These are phyloP conservation scores for Trametes sanguinea DNA, from an alignment of 768 basidiomycete species.

Conservation along the genomic window DNA sequence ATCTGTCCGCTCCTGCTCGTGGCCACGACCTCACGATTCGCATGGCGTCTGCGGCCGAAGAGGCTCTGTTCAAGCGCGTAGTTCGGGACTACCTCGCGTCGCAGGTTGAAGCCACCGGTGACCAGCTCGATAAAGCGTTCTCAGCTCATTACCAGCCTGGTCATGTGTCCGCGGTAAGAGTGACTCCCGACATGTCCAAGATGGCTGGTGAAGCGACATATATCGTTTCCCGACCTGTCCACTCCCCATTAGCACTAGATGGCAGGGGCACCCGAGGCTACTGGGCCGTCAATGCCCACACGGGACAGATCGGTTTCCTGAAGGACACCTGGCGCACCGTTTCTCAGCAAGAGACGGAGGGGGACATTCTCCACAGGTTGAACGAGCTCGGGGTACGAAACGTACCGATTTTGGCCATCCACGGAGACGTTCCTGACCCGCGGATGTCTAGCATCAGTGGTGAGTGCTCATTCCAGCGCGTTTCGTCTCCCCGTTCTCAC, in stretches of 20 bases:
- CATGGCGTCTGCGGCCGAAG: neutral
- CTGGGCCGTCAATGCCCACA: conserved; percentile 7
- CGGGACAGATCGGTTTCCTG: conserved; percentile 2
- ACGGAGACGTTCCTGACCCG: conserved; percentile 3
- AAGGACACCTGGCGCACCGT: conserved; percentile 14
- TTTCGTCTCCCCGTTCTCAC: too few species aligned
- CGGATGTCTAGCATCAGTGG: neutral
- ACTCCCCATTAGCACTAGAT: neutral
- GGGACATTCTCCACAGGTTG: neutral
- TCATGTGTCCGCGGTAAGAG: neutral
- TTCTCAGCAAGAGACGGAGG: neutral
- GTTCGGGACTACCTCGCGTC: neutral
- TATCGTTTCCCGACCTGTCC: conserved; percentile 8
- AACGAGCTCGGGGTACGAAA: conserved; percentile 1
- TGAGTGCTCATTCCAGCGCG: too few species aligned
- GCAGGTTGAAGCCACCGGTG: neutral
- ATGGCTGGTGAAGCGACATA: neutral
- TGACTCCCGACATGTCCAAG: neutral
- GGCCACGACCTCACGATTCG: conserved; percentile 29
- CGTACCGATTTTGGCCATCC: neutral
- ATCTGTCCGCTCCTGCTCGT: conserved; percentile 17
- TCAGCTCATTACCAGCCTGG: conserved; percentile 9
- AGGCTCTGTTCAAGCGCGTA: neutral
- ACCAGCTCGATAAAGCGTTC: conserved; percentile 3
- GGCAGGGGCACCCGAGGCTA: conserved; percentile 12